These are phyloP conservation scores for Aspergillus sp. DNA, from an alignment of 2,329 filamentous ascomycete genomes.

Conservation along the genomic window DNA sequence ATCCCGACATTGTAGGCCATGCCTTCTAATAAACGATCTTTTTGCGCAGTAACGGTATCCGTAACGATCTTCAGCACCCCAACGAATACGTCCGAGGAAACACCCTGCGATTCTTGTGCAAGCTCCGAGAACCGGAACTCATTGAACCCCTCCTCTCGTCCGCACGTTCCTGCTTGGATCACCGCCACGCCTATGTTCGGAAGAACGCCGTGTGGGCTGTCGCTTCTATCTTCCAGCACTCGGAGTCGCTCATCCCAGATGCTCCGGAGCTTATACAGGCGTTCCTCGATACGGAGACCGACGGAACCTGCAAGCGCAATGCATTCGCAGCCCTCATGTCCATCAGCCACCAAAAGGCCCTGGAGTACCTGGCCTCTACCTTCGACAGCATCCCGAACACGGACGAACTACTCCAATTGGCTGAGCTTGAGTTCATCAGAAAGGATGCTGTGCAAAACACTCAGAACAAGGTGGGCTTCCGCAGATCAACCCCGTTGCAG, in stretches of 20 bases:
- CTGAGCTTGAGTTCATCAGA: constrained; percentile 94
- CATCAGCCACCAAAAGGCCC: constrained; percentile 90
- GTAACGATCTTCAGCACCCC: constrained; percentile 93
- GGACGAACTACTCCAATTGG: constrained; percentile 88
- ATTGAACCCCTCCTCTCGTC: constrained; percentile 95
- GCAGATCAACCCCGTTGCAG: background rate
- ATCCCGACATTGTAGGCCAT: constrained; percentile 2
- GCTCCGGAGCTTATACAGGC: constrained; percentile 86
- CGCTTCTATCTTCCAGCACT: constrained; percentile 87
- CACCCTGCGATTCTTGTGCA: constrained; percentile 96
- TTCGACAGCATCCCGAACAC: constrained; percentile 94
- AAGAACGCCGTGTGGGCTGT: constrained; percentile 98
- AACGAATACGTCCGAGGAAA: constrained; percentile 99
- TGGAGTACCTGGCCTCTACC: constrained; percentile 82
- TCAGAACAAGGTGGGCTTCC: constrained; percentile 75
- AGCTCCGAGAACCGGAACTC: constrained; percentile 91
- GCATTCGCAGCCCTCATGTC: constrained; percentile 88
- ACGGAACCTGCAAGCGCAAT: constrained; percentile 96
- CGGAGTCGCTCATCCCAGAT: constrained; percentile 88
- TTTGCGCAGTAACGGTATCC: constrained; percentile 80
- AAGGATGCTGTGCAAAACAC: constrained; percentile 95
- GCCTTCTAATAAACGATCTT: constrained; percentile 19
- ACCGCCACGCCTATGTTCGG: constrained; percentile 94
- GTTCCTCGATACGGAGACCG: constrained; percentile 88
- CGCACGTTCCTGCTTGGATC: constrained; percentile 86